Base-by-base conservation (phyloP, 2,329 filamentous ascomycete species). In the Plectosphaerella plurivora region DNA sequence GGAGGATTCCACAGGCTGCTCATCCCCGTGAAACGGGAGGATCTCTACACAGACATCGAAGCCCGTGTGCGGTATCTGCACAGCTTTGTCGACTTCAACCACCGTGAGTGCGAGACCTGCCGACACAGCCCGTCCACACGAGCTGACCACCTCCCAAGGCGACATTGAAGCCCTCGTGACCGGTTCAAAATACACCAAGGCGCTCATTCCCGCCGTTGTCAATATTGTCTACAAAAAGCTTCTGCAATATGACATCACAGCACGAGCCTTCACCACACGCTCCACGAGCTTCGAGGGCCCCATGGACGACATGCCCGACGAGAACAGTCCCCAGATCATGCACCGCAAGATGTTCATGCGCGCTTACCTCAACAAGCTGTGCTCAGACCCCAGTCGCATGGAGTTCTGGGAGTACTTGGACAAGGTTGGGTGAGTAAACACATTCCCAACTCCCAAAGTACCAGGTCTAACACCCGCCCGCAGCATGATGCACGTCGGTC, bases 171-270 rank as follows among this genome's bases (percentile, higher is more conserved):
- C 87, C 39, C 78, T 92, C 37, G 76, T 81, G 14, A 74, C 77
- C 3, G 88, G 87, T 56, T 76, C 82, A 54, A 90, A 90, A 67
- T 91, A 91, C 70, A 86, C 91, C 72, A 88, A 87, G 62, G 83
- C 86, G n/a, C 79, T 93, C 33, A 91, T 93, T 57, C 90, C 90
- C 1, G 86, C 88, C 45, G 81, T 94, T 20, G 88, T 93, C 63
- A 91, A 92, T 69, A 88, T 91, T 55, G 87, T 93, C 35, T 94
- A 93, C 74, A 84, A 85, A 63, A 93, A 93, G 65, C 79, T 94
- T 1, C 75, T 93, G 11, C 82, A 85, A 62, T 89, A 89, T 69
- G 89, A 93, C 65, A 89, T 93, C 66, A 94, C 89, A 4, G 88
- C 89, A 1, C 81, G 87, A 50, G 87, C 88, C 14, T 91, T 93